A percentile compares a stretch with the other conserved stretches of the same genome.
These are phyloP conservation scores for Solanum clarkiae DNA, from an alignment of 257 asterid genomes.

Conservation along the genomic window DNA sequence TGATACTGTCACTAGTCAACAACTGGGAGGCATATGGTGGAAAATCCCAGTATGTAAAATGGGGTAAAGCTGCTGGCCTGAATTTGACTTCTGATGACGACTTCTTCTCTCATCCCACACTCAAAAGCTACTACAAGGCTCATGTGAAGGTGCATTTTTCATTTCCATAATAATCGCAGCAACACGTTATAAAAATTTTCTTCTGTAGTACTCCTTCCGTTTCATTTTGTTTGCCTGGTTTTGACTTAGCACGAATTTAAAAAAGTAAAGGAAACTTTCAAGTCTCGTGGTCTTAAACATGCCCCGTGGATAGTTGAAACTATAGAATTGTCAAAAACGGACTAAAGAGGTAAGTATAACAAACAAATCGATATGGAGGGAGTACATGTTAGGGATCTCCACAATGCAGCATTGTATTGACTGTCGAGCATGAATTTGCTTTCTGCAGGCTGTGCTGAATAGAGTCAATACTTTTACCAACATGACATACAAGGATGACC, in stretches of 20 bases:
- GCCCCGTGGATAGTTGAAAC: too few species aligned
- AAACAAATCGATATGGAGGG: too few species aligned
- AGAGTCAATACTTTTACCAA: slow-evolving; percentile 64
- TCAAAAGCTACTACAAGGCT: slow-evolving; percentile 63
- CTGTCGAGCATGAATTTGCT: neutral
- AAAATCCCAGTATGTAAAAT: slow-evolving; percentile 83
- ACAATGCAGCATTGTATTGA: neutral
- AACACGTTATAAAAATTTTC: neutral
- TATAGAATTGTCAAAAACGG: too few species aligned
- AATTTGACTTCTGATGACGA: slow-evolving; percentile 83
- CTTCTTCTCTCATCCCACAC: slow-evolving; percentile 70
- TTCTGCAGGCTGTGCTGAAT: slow-evolving; percentile 49
- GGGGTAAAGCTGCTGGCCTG: slow-evolving; percentile 86
- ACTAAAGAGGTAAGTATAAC: too few species aligned
- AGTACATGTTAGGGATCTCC: neutral
- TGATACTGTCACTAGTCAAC: slow-evolving; percentile 66
- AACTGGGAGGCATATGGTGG: slow-evolving; percentile 98
- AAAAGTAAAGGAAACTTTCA: neutral
- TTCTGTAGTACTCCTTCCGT: neutral
- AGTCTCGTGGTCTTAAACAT: neutral
- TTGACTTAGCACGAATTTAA: neutral
- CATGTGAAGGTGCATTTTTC: slow-evolving; percentile 48
- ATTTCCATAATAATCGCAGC: neutral
- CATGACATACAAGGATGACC: slow-evolving; percentile 81
- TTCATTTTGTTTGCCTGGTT: neutral